Percentiles rank a stretch among this genome's conserved stretches.
Conservation (phyloP, 306 rosid genomes). For the Gastrolobium bilobum region DNA sequence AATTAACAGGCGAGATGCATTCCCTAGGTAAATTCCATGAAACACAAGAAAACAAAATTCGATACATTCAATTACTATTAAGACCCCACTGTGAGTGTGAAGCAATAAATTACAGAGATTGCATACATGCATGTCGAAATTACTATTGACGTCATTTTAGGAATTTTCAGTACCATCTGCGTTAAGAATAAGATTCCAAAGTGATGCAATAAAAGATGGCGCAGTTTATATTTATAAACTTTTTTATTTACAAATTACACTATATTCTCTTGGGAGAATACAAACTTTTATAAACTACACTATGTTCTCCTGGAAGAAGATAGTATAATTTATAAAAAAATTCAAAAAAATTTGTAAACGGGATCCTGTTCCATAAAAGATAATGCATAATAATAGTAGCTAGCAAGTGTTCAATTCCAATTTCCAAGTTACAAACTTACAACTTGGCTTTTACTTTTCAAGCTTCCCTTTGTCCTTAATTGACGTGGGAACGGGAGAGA, state of each 20-base stretch:
- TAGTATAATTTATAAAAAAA: no score
- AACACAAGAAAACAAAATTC: neutral
- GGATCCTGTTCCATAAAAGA: no score
- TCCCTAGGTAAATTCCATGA: neutral
- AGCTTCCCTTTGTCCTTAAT: slow-evolving; percentile 27
- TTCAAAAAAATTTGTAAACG: no score
- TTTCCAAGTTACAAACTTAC: neutral
- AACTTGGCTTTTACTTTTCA: slow-evolving; percentile 21
- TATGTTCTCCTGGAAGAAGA: no score
- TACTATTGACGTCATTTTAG: neutral
- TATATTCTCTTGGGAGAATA: no score
- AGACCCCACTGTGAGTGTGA: neutral
- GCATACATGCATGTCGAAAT: neutral
- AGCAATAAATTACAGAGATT: neutral
- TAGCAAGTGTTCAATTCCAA: slow-evolving; percentile 2
- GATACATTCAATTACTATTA: neutral
- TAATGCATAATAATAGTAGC: neutral
- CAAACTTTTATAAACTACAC: no score
- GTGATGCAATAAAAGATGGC: slow-evolving; percentile 38
- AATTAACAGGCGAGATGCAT: neutral
- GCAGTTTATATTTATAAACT: no score
- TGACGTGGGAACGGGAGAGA: neutral
- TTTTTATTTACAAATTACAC: no score
- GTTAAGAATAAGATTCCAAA: slow-evolving; percentile 39
- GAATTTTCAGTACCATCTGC: slow-evolving; percentile 9